A percentile compares a stretch with the other conserved stretches of the same genome.
Conservation (phyloP, 2,329 filamentous ascomycete genomes). For the Paecilomyces sp. region DNA sequence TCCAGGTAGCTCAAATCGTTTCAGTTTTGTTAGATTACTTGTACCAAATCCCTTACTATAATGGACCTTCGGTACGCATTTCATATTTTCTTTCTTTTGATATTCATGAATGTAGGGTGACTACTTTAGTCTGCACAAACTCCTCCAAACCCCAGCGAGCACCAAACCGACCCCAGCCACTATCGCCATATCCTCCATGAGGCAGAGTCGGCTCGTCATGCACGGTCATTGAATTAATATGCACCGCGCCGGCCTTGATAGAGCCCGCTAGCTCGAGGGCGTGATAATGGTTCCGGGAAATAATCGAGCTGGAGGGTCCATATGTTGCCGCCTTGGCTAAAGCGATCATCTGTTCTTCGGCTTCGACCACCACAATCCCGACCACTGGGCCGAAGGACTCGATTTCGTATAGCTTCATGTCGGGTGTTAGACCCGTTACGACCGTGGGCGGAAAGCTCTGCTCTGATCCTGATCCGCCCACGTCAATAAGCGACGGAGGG, state of each 20-base stretch:
- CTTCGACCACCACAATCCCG: slow-evolving; percentile 56
- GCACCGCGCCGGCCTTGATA: slow-evolving; percentile 36
- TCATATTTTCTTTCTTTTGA: too few relatives aligned
- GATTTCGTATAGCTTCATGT: slow-evolving; percentile 66
- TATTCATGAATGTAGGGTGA: too few relatives aligned
- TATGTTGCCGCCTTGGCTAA: slow-evolving; percentile 76
- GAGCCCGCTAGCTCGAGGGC: slow-evolving; percentile 48
- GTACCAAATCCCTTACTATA: too few relatives aligned
- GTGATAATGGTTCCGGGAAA: slow-evolving; percentile 58
- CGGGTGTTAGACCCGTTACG: slow-evolving; percentile 57
- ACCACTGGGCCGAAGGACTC: slow-evolving; percentile 72
- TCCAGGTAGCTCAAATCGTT: too few relatives aligned
- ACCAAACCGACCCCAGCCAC: slow-evolving; percentile 54
- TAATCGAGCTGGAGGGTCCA: slow-evolving; percentile 63
- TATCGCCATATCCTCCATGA: slow-evolving; percentile 55
- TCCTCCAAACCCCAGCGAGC: slow-evolving; percentile 44
- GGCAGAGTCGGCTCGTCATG: slow-evolving; percentile 56
- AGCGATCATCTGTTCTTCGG: slow-evolving; percentile 57
- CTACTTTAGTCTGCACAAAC: slow-evolving; percentile 52
- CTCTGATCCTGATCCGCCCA: background rate
- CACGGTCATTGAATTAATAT: slow-evolving; percentile 58
- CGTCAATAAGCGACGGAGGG: too few relatives aligned
- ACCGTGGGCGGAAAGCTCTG: slow-evolving; percentile 43
- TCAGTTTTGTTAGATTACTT: too few relatives aligned
- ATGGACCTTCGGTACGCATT: too few relatives aligned